These are phyloP conservation scores for Trichoderma polysporum DNA, from an alignment of 2,329 filamentous ascomycete genomes.

Conservation along the genomic window DNA sequence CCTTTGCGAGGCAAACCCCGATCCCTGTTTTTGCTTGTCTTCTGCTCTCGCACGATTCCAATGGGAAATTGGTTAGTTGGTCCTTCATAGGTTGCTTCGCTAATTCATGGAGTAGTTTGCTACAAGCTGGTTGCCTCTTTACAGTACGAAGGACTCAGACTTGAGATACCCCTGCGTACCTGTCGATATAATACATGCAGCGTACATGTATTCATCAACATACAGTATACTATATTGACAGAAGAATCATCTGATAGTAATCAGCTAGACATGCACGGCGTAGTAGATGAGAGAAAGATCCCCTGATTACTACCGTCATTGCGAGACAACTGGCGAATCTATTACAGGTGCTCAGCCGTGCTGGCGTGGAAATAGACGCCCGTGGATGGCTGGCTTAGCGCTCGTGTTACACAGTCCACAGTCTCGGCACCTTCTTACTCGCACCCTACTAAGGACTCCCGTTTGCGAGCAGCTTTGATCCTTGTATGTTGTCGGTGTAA, in stretches of 20 bases:
- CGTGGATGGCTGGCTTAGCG: not conserved
- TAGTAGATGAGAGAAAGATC: too few species aligned
- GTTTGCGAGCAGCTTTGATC: not conserved
- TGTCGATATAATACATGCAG: not conserved
- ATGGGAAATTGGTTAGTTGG: not conserved
- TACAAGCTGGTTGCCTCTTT: too few species aligned
- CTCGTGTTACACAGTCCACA: slow-evolving; percentile 1
- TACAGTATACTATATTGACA: too few species aligned
- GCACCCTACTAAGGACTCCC: not conserved
- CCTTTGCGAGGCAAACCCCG: not conserved
- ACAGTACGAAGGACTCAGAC: too few species aligned
- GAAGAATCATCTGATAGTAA: not conserved
- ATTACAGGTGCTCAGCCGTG: not conserved
- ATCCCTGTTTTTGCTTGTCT: not conserved
- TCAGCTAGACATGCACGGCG: not conserved
- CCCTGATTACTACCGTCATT: not conserved
- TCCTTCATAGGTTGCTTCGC: not conserved
- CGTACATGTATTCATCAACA: too few species aligned
- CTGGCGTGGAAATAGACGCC: not conserved
- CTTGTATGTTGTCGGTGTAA: not conserved
- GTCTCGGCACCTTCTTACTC: not conserved
- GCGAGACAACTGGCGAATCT: not conserved
- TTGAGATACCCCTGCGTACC: not conserved
- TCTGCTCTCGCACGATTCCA: not conserved
- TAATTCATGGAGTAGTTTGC: not conserved